Conservation (phyloP, 2,329 filamentous ascomycete genomes). For the Hirsutella thompsonii region DNA sequence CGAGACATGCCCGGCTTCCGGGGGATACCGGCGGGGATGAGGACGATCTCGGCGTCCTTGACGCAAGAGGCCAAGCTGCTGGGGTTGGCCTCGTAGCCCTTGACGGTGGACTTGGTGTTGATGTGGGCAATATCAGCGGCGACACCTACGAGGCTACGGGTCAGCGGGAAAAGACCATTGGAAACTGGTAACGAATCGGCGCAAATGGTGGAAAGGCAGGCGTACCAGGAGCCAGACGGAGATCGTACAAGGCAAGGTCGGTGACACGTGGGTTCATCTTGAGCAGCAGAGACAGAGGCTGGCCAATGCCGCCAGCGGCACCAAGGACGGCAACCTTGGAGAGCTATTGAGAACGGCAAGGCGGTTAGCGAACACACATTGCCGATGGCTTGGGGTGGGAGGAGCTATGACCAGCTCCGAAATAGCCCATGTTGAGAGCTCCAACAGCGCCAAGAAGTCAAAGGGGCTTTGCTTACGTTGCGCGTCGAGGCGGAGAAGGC, state of each 20-base stretch:
- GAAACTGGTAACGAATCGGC: conserved; percentile 5
- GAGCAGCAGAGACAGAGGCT: conserved; percentile 91
- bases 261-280: conserved; percentile 96
- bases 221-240: conserved; percentile 84
- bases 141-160: conserved; percentile 52
- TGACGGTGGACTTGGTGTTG: conserved; percentile 96
- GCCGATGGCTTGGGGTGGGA: too few relatives aligned
- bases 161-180: neutral
- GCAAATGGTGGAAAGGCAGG: conserved; percentile 11
- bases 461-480: conserved; percentile 43
- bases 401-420: neutral
- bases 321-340: conserved; percentile 97
- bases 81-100: conserved; percentile 70
- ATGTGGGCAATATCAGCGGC: conserved; percentile 97
- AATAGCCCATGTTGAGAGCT: too few relatives aligned
- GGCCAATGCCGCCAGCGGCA: conserved; percentile 94
- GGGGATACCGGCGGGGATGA: conserved; percentile 96
- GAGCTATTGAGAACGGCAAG: conserved; percentile 44
- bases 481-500: conserved; percentile 71
- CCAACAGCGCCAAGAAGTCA: neutral
- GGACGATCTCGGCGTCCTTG: conserved; percentile 81
- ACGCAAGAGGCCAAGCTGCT: conserved; percentile 67
- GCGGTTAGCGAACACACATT: neutral
- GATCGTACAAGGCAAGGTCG: conserved; percentile 95
- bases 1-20: conserved; percentile 99